Conservation (phyloP, 371 early-diverging fungal species). For the Gilbertella persicaria region DNA sequence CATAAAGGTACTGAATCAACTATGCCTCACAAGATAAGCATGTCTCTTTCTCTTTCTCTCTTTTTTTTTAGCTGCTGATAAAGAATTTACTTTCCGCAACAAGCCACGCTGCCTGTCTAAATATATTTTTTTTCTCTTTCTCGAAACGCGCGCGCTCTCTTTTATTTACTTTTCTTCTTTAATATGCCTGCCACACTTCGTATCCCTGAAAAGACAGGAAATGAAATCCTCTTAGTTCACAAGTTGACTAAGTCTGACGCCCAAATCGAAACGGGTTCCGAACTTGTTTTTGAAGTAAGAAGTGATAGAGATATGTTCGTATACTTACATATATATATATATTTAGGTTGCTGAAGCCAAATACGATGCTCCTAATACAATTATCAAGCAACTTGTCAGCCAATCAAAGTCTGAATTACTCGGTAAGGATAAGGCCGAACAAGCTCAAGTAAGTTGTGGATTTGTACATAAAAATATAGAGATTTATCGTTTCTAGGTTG, state of each 20-base stretch:
- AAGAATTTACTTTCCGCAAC: no score
- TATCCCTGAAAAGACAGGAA: slow-evolving; percentile 39
- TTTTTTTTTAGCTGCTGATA: no score
- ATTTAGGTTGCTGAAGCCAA: slow-evolving; percentile 44
- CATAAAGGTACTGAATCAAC: no score
- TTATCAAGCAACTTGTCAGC: slow-evolving; percentile 53
- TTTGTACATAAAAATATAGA: slow-evolving; percentile 25
- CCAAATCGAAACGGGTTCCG: slow-evolving; percentile 28
- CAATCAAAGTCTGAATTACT: slow-evolving; percentile 53
- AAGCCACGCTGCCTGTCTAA: no score
- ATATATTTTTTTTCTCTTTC: no score
- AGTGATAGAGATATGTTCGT: not conserved
- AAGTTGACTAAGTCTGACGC: slow-evolving; percentile 33
- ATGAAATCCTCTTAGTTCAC: slow-evolving; percentile 37
- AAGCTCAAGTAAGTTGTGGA: slow-evolving; percentile 49
- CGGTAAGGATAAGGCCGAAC: slow-evolving; percentile 55
- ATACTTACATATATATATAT: not conserved
- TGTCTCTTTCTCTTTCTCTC: no score
- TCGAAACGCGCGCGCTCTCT: no score
- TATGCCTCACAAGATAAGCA: no score
- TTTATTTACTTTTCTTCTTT: slow-evolving; percentile 2
- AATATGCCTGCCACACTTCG: slow-evolving; percentile 39
- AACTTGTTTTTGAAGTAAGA: slow-evolving; percentile 34
- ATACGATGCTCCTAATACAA: slow-evolving; percentile 53
- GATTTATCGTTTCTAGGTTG: slow-evolving; percentile 42